These are phyloP conservation scores for Urochloa ruziziensis DNA, from an alignment of 176 grass and related monocot species.

Conservation along the genomic window DNA sequence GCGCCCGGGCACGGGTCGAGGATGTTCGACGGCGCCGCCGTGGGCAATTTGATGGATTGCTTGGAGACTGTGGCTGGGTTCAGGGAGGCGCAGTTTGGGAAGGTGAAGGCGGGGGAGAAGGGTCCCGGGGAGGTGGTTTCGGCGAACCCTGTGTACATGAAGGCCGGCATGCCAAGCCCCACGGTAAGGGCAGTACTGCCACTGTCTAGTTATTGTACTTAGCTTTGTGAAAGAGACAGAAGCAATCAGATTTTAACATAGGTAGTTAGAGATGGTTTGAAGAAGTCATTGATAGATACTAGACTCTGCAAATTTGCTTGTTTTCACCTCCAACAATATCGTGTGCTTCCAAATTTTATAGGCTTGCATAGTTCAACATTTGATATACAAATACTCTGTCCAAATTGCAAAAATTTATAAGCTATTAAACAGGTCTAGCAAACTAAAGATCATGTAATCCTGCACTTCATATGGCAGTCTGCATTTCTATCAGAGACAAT, in stretches of 20 bases:
- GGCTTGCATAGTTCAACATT: not conserved
- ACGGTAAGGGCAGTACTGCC: constrained; percentile 47
- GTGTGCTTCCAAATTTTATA: not conserved
- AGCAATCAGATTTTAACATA: not conserved
- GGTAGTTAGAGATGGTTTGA: not conserved
- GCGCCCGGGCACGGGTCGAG: constrained; percentile 68
- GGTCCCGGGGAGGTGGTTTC: constrained; percentile 69
- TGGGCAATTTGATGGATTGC: constrained; percentile 82
- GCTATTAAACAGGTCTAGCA: not conserved
- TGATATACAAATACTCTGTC: not conserved
- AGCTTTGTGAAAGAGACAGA: not conserved
- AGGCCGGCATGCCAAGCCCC: constrained; percentile 70
- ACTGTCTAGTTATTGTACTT: not conserved
- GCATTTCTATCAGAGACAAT: not conserved
- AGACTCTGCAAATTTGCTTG: not conserved
- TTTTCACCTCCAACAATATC: not conserved
- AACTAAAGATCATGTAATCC: not conserved
- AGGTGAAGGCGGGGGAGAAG: constrained; percentile 59
- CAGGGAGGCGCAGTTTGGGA: constrained; percentile 63
- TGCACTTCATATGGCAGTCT: not conserved
- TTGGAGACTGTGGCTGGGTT: constrained; percentile 57
- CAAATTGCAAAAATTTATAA: not conserved
- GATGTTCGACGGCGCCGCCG: constrained; percentile 72
- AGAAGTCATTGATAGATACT: not conserved
- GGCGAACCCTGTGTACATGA: constrained; percentile 80